Evolutionary conservation across 2,329 filamentous ascomycete species (phyloP), one percentile per base, ranked within the genome.

Genomic region (Ascochyta koolunga): DNA sequence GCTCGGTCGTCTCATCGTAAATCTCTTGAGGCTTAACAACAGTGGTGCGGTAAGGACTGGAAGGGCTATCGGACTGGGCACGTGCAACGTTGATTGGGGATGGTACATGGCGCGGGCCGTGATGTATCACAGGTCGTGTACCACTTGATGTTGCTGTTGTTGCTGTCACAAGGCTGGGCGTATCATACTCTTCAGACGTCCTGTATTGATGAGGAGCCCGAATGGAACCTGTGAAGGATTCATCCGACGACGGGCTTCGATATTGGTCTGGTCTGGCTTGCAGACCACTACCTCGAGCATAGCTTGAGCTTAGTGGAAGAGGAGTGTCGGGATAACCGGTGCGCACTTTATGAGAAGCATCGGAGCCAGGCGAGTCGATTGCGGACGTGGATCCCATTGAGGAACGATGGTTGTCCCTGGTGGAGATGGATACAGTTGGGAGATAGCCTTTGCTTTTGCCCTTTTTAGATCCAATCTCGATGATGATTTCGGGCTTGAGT

Each of bases 281-380:
- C 51, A 68, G 71, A 13, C 50, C 57, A n/a, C 55, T 51, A 36
- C 61, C 40, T 6, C 61, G 60, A 16, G 54, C 50, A 29, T 61
- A 65, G 8, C 43, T 32, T 5, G 59, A 24, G 25, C 54, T 25
- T 15, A 37, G 60, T 29, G 65, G 58, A 33, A 69, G 37, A 15
- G 65, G 45, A 33, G 64, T 58, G 10, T 74, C 71, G n/a, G 69
- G 67, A 15, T 64, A 69, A 4, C 71, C 71, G 21, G 71, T 74
- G 6, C 66, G 64, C 11, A 72, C 45, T 4, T 64, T 64, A 44
- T 66, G 67, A 5, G 70, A 72, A 13, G 61, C 65, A 35, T 73
- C 69, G 0, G 70, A 73, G 29, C 62, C 65, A 22, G 64, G 61
- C 7, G 68, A 72, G 2, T 74, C 69, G 21, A 69, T 36, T 16